Evolutionary conservation across 441 rosid species (phyloP), one percentile per base, ranked within the genome.

Genomic region (Francoa sonchifolia): DNA sequence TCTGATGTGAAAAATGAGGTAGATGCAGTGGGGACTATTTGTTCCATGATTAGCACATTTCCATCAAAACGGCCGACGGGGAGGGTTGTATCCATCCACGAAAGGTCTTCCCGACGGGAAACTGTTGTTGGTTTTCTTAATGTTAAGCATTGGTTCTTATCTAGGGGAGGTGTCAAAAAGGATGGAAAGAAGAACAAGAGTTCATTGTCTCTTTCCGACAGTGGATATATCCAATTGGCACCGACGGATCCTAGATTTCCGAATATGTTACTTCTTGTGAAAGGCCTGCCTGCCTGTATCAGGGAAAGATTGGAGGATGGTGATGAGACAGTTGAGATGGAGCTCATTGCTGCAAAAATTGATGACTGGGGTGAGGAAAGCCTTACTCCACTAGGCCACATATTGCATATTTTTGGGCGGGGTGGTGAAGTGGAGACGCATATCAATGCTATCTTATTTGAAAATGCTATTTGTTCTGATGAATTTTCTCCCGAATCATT

Each of bases 41-140:
- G 77, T 60, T 50, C 53, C 38, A 42, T 68, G 69, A 45, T 86
- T 39, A 64, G 55, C 57, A 66, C 67, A 37, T 59, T 57, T 44
- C 86, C 92, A 27, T 50, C 68, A 39, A 89, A 79, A 68, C 62
- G 96, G 42, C 98, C 98, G 11, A 85, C 96, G 2, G 95, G 84
- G 30, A 76, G 59, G 52, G 94, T 89, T 44, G 73, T 85, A 15
- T 77, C 87, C 44, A 61, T 89, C 47, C 44, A 66, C 52, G 80
- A 77, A 44, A 71, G 56, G 46, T 76, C 98, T 50, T 55, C 54
- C 46, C 82, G 67, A 20, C 73, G 96, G 45, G 61, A 82, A 53
- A 51, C 72, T 37, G 50, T 89, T 26, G 77, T 77, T 44, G 98
- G 96, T 32, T 82, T 82, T 59, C 80, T 89, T 43, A 68, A 72